Base-by-base conservation (phyloP, 23 red algal species). In the Agarophyton chilense region DNA sequence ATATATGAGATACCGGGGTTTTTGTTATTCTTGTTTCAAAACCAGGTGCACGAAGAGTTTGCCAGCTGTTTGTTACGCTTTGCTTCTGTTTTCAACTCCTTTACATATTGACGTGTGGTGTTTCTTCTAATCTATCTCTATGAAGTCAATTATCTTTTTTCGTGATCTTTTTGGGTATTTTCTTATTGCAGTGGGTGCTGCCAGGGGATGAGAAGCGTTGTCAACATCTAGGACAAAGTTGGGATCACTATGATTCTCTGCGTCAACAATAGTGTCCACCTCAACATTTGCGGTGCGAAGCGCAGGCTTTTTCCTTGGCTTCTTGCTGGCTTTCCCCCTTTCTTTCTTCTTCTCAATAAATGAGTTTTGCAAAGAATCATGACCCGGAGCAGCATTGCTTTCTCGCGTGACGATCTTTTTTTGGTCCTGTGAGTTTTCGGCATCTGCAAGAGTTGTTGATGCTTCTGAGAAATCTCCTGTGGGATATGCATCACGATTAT, bases 161-260 rank as follows among this genome's bases (percentile, higher is more conserved):
- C 68, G 18, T 28, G 12, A 39, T 74, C 68, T 46, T 39, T 47
- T 74, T 45, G 68, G 68, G 47, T 74, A 74, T 18, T 74, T 74
- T 31, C 43, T 26, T 36, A 31, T 36, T 1, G 60, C 22, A 17
- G 16, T 47, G 24, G 39, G 39, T 28, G 44, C 44, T 47, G 6
- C 12, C 44, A 28, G 21, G 26, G 41, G 1, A 26, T 7, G 26
- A 10, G 19, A 6, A 46, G 10, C n/a, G 41, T 49, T 74, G 68
- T 74, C 68, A 19, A 74, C 68, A 49, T 74, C 68, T 12, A 74
- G 24, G 9, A 74, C 68, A 49, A 74, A 74, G 33, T 74, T 74
- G 40, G 68, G 68, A 25, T 74, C 68, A 49, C 24, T 74, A 4
- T 29, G 40, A 39, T 74, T 74, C 31, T 65, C 60, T 65, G 31